These are phyloP conservation scores for Neofusicoccum laricinum DNA, from an alignment of 2,329 filamentous ascomycete genomes.

Conservation along the genomic window DNA sequence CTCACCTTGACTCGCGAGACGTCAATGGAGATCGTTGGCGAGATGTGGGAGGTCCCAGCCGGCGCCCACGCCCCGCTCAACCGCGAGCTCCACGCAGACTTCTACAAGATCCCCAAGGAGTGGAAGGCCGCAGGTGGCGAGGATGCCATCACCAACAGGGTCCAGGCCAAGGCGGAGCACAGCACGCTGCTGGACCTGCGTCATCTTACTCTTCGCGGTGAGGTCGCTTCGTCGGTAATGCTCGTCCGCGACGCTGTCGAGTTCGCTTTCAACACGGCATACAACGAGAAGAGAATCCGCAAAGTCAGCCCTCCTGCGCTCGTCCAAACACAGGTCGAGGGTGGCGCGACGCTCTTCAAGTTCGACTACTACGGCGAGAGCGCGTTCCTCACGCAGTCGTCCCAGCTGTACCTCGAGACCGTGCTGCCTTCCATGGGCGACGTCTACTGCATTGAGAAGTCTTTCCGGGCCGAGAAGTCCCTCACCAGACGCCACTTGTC, in stretches of 20 bases:
- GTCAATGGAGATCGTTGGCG: conserved; percentile 78
- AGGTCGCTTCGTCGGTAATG: conserved; percentile 80
- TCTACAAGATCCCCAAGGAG: conserved; percentile 67
- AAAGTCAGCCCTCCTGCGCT: conserved; percentile 88
- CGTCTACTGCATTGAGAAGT: conserved; percentile 97
- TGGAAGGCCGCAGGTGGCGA: conserved; percentile 79
- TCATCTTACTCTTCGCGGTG: conserved; percentile 81
- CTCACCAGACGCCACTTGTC: conserved; percentile 90
- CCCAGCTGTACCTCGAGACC: conserved; percentile 96
- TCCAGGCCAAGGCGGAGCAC: conserved; percentile 65
- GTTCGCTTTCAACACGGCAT: conserved; percentile 74
- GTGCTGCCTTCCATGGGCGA: conserved; percentile 86
- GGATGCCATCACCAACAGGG: conserved; percentile 85
- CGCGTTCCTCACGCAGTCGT: conserved; percentile 93
- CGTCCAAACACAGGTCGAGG: conserved; percentile 94
- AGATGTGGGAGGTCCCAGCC: conserved; percentile 76
- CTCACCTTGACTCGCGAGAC: conserved; percentile 82
- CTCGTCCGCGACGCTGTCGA: conserved; percentile 80
- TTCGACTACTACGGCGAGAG: conserved; percentile 87
- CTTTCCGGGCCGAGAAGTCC: conserved; percentile 96
- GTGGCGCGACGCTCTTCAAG: conserved; percentile 84
- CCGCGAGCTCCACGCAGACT: conserved; percentile 89
- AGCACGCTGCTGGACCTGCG: conserved; percentile 77
- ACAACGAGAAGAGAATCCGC: conserved; percentile 71
- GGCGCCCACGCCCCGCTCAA: conserved; percentile 76